Percentiles rank a stretch among this genome's conserved stretches.
Evolutionary conservation across 768 basidiomycete genomes (phyloP).

Genomic region (Suillus subluteus): DNA sequence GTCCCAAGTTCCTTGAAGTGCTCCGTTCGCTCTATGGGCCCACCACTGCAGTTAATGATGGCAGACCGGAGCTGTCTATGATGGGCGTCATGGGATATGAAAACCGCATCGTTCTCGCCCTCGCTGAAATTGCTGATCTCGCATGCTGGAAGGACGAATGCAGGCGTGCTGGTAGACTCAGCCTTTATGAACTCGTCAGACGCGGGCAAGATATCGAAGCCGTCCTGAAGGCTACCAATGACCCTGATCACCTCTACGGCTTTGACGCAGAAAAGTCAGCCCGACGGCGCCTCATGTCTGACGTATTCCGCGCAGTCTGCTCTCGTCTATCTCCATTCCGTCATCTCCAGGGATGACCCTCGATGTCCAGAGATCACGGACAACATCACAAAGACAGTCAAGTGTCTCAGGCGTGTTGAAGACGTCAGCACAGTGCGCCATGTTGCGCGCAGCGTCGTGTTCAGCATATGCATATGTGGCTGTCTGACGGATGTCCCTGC

Average conservation of each 20-base stretch:
- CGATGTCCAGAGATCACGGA: constrained; percentile 61
- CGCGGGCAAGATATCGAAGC: constrained; percentile 56
- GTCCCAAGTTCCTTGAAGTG: constrained; percentile 53
- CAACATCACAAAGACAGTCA: constrained; percentile 57
- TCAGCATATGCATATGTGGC: constrained; percentile 75
- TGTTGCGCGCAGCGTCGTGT: constrained; percentile 80
- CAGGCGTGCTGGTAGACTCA: constrained; percentile 47
- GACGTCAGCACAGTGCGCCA: constrained; percentile 45
- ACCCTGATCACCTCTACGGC: constrained; percentile 3
- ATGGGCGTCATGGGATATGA: constrained; percentile 87
- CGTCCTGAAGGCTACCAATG: constrained; percentile 24
- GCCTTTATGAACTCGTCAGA: constrained; percentile 59
- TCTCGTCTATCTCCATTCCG: constrained; percentile 74
- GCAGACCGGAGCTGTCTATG: constrained; percentile 65
- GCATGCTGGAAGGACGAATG: constrained; percentile 67
- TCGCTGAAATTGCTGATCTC: constrained; percentile 73
- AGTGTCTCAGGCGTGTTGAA: constrained; percentile 45
- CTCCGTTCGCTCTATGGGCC: constrained; percentile 60
- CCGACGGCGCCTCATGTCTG: constrained; percentile 50
- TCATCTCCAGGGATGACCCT: constrained; percentile 75
- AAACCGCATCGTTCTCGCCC: constrained; percentile 75
- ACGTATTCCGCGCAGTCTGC: constrained; percentile 78
- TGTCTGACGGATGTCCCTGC: constrained; percentile 58
- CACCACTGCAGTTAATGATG: constrained; percentile 24
- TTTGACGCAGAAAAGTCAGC: constrained; percentile 20